A percentile compares a stretch with the other conserved stretches of the same genome.
Conservation (phyloP, 2,329 filamentous ascomycete species). For the Microdochium nivale region DNA sequence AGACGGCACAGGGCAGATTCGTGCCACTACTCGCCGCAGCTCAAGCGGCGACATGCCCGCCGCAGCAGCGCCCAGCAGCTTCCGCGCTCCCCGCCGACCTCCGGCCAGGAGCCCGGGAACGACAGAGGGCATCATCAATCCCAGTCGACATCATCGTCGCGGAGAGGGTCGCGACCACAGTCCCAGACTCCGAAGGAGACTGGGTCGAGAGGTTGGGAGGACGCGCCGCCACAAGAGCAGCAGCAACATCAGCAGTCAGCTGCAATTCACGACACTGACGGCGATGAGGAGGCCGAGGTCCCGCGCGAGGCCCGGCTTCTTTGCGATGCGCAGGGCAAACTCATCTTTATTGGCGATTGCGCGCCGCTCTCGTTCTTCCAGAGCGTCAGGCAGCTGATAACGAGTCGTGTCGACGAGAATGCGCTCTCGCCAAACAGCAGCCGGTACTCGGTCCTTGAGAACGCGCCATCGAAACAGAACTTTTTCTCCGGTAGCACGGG, state of each 20-base stretch:
- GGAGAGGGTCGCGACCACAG: neutral
- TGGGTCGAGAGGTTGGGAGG: neutral
- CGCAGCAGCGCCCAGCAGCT: neutral
- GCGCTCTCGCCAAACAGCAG: conserved; percentile 43
- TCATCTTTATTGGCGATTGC: conserved; percentile 47
- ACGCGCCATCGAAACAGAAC: conserved; percentile 23
- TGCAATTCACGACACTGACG: conserved; percentile 14
- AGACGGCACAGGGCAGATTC: conserved; percentile 30
- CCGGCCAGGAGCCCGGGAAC: neutral
- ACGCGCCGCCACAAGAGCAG: conserved; percentile 1
- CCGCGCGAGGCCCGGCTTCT: conserved; percentile 43
- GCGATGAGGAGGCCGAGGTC: conserved; percentile 45
- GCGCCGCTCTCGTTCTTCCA: conserved; percentile 48
- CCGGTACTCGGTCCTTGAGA: conserved; percentile 40
- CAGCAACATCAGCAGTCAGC: conserved; percentile 4
- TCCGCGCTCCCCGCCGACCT: neutral
- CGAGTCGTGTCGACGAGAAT: conserved; percentile 34
- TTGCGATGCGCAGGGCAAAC: conserved; percentile 42
- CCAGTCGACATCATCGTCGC: neutral
- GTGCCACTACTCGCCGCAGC: conserved; percentile 40
- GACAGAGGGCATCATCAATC: neutral
- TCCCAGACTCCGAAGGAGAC: neutral
- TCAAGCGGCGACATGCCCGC: conserved; percentile 22
- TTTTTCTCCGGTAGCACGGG: neutral
- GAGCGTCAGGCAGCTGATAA: conserved; percentile 43